These are phyloP conservation scores for Entamoeba invadens DNA, from an alignment of 208 protist species.

Conservation along the genomic window DNA sequence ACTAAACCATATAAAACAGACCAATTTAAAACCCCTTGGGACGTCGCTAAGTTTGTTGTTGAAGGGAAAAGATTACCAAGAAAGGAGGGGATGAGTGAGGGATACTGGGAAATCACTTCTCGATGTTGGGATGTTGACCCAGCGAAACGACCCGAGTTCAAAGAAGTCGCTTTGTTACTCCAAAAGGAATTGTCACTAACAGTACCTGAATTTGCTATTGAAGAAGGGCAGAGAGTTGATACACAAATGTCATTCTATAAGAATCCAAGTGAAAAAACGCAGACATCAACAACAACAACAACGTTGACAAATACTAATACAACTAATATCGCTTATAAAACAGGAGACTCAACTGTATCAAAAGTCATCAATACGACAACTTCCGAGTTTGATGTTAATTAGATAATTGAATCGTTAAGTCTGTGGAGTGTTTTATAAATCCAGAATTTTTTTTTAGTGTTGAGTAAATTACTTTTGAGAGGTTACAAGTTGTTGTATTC, in stretches of 20 bases:
- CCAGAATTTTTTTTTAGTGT: too few species aligned
- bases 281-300: neutral
- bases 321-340: neutral
- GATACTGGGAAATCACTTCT: neutral
- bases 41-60: neutral
- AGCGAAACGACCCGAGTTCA: constrained; percentile 3
- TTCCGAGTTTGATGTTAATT: neutral
- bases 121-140: constrained; percentile 7
- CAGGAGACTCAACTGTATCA: neutral
- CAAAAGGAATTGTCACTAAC: neutral
- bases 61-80: neutral
- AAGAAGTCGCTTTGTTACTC: neutral
- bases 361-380: neutral
- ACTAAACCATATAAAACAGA: constrained; percentile 12
- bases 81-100: neutral
- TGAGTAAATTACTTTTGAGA: too few species aligned
- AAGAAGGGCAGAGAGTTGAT: too few species aligned
- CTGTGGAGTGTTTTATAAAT: too few species aligned
- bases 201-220: neutral
- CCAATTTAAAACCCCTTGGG: constrained; percentile 5
- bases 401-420: too few species aligned
- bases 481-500: too few species aligned
- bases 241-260: neutral
- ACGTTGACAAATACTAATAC: neutral
- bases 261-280: neutral